Evolutionary conservation across 768 basidiomycete genomes (phyloP).

Genomic region (Naganishia antarctica): DNA sequence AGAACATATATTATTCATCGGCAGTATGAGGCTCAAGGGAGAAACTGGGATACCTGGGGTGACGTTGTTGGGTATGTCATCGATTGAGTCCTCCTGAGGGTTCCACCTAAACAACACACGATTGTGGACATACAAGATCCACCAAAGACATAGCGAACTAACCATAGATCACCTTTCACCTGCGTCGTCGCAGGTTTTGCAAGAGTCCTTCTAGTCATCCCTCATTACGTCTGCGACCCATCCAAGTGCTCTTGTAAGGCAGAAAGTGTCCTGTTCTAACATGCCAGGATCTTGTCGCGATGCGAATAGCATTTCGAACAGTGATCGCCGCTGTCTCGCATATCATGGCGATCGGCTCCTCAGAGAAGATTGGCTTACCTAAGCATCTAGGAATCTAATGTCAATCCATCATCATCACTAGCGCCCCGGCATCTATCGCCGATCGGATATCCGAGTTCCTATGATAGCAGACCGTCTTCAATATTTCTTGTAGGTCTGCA

Average conservation of each 20-base stretch:
- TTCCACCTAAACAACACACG: not conserved
- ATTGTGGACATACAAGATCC: too few relatives aligned
- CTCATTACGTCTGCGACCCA: not conserved
- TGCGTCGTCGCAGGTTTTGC: not conserved
- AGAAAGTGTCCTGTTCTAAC: too few relatives aligned
- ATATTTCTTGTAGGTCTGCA: too few relatives aligned
- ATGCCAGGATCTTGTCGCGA: too few relatives aligned
- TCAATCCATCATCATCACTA: too few relatives aligned
- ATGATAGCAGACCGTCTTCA: too few relatives aligned
- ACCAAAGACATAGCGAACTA: not conserved
- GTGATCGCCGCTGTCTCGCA: too few relatives aligned
- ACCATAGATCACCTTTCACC: constrained; percentile 15
- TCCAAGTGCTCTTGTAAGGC: not conserved
- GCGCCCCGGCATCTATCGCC: not conserved
- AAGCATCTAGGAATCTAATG: too few relatives aligned
- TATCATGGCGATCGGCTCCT: too few relatives aligned
- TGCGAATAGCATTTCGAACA: too few relatives aligned
- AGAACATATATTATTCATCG: too few relatives aligned
- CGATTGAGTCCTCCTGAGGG: not conserved
- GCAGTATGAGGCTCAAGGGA: not conserved
- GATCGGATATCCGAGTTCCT: not conserved
- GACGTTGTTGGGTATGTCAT: constrained; percentile 31
- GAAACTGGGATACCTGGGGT: constrained; percentile 37
- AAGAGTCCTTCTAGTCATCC: not conserved
- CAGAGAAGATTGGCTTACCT: too few relatives aligned